Evolutionary conservation across 345 rosid genomes (phyloP).

Genomic region (Nasturtium officinale): DNA sequence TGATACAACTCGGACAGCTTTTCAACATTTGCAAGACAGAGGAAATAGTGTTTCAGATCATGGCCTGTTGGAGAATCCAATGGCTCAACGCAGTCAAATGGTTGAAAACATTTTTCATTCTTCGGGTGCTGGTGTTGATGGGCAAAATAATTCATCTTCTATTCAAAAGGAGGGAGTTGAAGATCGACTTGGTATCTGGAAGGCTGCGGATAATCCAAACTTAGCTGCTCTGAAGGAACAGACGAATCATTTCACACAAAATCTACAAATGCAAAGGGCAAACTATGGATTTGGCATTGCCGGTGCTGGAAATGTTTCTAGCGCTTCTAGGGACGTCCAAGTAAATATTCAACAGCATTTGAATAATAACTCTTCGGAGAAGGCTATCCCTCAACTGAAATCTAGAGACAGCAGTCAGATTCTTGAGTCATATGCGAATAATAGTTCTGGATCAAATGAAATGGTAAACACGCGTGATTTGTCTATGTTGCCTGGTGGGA

Average conservation of each 20-base stretch:
- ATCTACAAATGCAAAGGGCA: slow-evolving; percentile 46
- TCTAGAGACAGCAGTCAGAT: slow-evolving; percentile 47
- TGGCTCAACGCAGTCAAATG: slow-evolving; percentile 5
- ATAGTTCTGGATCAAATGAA: slow-evolving; percentile 46
- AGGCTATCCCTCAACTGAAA: slow-evolving; percentile 44
- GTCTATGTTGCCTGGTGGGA: slow-evolving; percentile 41
- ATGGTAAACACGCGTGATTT: slow-evolving; percentile 20
- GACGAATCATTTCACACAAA: slow-evolving; percentile 45
- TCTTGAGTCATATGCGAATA: slow-evolving; percentile 55
- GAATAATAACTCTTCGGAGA: slow-evolving; percentile 54
- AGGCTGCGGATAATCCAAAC: slow-evolving; percentile 50
- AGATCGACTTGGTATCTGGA: slow-evolving; percentile 51
- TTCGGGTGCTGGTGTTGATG: slow-evolving; percentile 46
- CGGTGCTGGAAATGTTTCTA: slow-evolving; percentile 43
- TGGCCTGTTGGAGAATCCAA: slow-evolving; percentile 50
- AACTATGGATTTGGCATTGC: slow-evolving; percentile 36
- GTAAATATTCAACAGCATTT: slow-evolving; percentile 50
- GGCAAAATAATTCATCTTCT: slow-evolving; percentile 43
- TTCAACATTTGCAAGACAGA: slow-evolving; percentile 46
- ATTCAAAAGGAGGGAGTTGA: slow-evolving; percentile 47
- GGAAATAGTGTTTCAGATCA: slow-evolving; percentile 52
- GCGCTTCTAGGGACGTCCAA: slow-evolving; percentile 40
- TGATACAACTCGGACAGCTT: slow-evolving; percentile 48
- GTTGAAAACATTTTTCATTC: slow-evolving; percentile 48
- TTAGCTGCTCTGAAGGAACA: slow-evolving; percentile 43